Percentiles rank a stretch among this genome's conserved stretches.
Evolutionary conservation across 768 basidiomycete genomes (phyloP).

Genomic region (Naganishia kalamii): DNA sequence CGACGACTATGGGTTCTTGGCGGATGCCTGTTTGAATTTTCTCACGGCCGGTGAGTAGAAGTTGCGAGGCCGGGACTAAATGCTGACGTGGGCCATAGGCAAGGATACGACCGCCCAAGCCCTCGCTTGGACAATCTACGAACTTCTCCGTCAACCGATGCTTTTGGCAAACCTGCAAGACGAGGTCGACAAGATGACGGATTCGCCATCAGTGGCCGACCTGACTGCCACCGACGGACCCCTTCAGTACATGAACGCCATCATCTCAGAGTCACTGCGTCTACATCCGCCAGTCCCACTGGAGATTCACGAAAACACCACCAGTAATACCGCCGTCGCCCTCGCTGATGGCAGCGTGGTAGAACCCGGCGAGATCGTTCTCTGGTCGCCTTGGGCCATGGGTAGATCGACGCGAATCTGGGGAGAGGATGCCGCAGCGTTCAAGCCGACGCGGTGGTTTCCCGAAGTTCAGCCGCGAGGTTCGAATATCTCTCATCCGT

Average conservation of each 20-base stretch:
- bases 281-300: slow-evolving; percentile 32
- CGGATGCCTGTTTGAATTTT: slow-evolving; percentile 31
- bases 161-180: background rate
- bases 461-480: background rate
- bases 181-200: slow-evolving; percentile 2
- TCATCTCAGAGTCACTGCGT: slow-evolving; percentile 33
- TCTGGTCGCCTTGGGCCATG: slow-evolving; percentile 31
- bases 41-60: slow-evolving; percentile 31
- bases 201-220: slow-evolving; percentile 5
- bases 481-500: slow-evolving; percentile 2
- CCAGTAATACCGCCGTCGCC: slow-evolving; percentile 16
- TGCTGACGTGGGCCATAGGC: slow-evolving; percentile 15
- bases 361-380: slow-evolving; percentile 25
- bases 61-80: background rate
- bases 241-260: slow-evolving; percentile 22
- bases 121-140: slow-evolving; percentile 31
- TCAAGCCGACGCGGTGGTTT: slow-evolving; percentile 30
- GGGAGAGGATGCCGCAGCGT: slow-evolving; percentile 27
- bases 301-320: slow-evolving; percentile 26
- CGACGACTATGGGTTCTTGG: slow-evolving; percentile 23
- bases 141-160: slow-evolving; percentile 24
- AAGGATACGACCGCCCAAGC: slow-evolving; percentile 36
- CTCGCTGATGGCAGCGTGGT: slow-evolving; percentile 26
- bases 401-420: slow-evolving; percentile 25
- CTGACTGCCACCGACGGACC: slow-evolving; percentile 13